A percentile compares a stretch with the other conserved stretches of the same genome.
phyloP scores from a whole-genome alignment of 768 basidiomycete genomes.

The Suillus brevipes region DNA sequence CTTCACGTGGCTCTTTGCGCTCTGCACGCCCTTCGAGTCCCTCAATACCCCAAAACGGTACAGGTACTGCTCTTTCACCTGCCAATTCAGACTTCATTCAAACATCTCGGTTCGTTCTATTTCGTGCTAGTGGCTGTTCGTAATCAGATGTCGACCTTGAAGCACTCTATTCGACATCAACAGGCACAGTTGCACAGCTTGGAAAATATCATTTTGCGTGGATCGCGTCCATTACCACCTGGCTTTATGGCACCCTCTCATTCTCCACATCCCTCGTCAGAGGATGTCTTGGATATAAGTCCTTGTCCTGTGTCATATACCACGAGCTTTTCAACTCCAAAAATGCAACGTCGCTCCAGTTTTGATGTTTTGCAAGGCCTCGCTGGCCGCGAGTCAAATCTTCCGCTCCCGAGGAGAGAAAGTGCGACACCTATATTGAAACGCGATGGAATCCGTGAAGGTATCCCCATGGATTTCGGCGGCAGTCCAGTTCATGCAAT shows the following conservation, averaged over 20 bases:
- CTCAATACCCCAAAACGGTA: slow-evolving; percentile 54
- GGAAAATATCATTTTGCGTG: slow-evolving; percentile 66
- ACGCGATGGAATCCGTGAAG: slow-evolving; percentile 69
- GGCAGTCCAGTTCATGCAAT: slow-evolving; percentile 38
- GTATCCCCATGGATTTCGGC: slow-evolving; percentile 63
- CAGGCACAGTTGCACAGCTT: slow-evolving; percentile 74
- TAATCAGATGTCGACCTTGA: slow-evolving; percentile 77
- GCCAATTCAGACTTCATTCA: slow-evolving; percentile 23
- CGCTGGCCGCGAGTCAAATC: slow-evolving; percentile 73
- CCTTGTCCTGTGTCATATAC: slow-evolving; percentile 35
- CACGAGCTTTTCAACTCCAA: slow-evolving; percentile 39
- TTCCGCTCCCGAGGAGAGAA: slow-evolving; percentile 69
- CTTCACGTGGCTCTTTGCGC: slow-evolving; percentile 48
- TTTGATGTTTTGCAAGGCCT: slow-evolving; percentile 69
- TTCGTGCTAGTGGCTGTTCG: slow-evolving; percentile 62
- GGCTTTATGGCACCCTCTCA: slow-evolving; percentile 42
- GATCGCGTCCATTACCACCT: slow-evolving; percentile 58
- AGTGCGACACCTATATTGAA: slow-evolving; percentile 35
- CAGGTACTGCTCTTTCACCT: slow-evolving; percentile 49
- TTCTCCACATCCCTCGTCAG: slow-evolving; percentile 35
- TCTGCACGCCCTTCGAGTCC: slow-evolving; percentile 59
- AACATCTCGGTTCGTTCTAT: slow-evolving; percentile 27
- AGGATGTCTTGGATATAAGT: slow-evolving; percentile 35
- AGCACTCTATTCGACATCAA: slow-evolving; percentile 81
- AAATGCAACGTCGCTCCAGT: slow-evolving; percentile 63